Base-by-base conservation (phyloP, 2,329 filamentous ascomycete species). In the Penicillium carneum region DNA sequence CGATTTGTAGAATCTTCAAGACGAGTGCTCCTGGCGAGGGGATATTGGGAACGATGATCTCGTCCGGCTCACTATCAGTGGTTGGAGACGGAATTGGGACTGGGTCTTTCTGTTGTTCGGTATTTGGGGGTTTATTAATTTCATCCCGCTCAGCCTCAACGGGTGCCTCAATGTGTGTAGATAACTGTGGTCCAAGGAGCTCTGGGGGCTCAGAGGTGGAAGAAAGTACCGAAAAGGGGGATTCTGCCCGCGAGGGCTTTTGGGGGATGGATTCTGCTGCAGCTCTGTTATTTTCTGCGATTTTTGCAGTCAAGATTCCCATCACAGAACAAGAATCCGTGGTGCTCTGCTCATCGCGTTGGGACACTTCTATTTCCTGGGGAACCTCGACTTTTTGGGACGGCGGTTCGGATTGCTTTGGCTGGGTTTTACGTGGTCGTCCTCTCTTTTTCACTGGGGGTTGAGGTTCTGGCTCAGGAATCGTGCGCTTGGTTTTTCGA, bases 1-100 rank as follows among this genome's bases (percentile, higher is more conserved):
- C 79, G 12, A 77, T 68, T 62, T 76, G 70, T 18, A 80, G 51
- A 10, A 82, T 80, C 36, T 74, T 76, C 1, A 55, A 59, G 8
- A 68, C 66, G 14, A 82, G 70, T 12, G 63, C 62, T 4, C 29
- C 61, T 8, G 76, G 78, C 0, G 69, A 67, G 0, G 63, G 58
- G 14, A 80, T 68, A n/a, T 73, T 61, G 3, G 61, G 48, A 12
- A 79, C 51, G 31, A 75, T 68, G 7, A 76, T 69, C 38, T 72
- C 69, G 14, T 60, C 60, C 6, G 20, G 26, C n/a, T 51, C 51
- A 26, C 45, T 36, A 7, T 31, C 16, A 9, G 53, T 49, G 5
- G 10, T 5, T 36, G 45, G 56, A 39, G 61, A 34, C 29, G n/a
- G 14, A 9, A 38, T 16, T n/a, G 31, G 39, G 16, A 39, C 18